phyloP scores from a whole-genome alignment of 1,284 basidiomycete species.

The Cutaneotrichosporon mucoides region DNA sequence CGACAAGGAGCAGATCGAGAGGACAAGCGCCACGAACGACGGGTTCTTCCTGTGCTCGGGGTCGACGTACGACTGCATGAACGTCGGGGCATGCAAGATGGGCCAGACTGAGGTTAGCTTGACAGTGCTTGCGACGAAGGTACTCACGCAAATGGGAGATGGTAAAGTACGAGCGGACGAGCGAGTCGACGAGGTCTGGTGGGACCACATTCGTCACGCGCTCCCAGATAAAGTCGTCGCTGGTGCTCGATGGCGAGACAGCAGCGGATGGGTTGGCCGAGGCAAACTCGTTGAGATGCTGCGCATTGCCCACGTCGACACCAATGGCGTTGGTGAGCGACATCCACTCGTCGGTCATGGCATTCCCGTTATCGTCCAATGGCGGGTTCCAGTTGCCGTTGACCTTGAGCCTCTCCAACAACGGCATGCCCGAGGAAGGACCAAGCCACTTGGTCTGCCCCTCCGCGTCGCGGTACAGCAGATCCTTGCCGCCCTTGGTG shows the following conservation, averaged over 20 bases:
- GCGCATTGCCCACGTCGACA: slow-evolving; percentile 20
- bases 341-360: slow-evolving; percentile 31
- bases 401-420: slow-evolving; percentile 31
- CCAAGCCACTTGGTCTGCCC: slow-evolving; percentile 40
- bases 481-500: slow-evolving; percentile 18
- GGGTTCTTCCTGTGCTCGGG: slow-evolving; percentile 24
- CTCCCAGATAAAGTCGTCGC: slow-evolving; percentile 26
- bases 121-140: not conserved
- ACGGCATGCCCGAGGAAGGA: slow-evolving; percentile 35
- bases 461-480: slow-evolving; percentile 29
- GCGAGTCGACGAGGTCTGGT: slow-evolving; percentile 23
- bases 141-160: slow-evolving; percentile 32
- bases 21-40: slow-evolving; percentile 32
- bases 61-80: slow-evolving; percentile 27
- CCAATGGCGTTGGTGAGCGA: slow-evolving; percentile 33
- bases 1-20: slow-evolving; percentile 33
- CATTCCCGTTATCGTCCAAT: slow-evolving; percentile 15
- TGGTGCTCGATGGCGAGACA: slow-evolving; percentile 14
- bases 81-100: slow-evolving; percentile 34
- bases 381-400: slow-evolving; percentile 16
- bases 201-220: slow-evolving; percentile 24
- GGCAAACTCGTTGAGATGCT: slow-evolving; percentile 8
- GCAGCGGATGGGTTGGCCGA: slow-evolving; percentile 3
- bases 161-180: slow-evolving; percentile 35
- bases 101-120: slow-evolving; percentile 29